A percentile compares a stretch with the other conserved stretches of the same genome.
Evolutionary conservation across 2,329 filamentous ascomycete genomes (phyloP).

Genomic region (Pseudocercospora crystallina): DNA sequence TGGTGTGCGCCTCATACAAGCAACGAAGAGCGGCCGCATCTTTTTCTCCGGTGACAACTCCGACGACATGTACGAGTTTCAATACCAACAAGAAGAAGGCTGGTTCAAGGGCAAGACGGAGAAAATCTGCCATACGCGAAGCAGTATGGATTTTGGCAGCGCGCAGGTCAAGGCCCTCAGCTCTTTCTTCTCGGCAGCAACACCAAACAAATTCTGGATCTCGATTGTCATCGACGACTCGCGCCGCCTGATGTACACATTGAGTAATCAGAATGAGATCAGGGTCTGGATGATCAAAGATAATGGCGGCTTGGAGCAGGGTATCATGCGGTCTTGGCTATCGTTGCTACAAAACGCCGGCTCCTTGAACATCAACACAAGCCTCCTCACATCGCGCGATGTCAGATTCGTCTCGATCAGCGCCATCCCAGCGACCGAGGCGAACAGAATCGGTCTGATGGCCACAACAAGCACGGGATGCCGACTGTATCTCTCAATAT

Average conservation of each 20-base stretch:
- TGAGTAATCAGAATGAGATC: conserved; percentile 85
- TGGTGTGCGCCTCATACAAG: conserved; percentile 70
- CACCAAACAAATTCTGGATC: conserved; percentile 60
- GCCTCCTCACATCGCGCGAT: conserved; percentile 65
- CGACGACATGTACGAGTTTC: conserved; percentile 89
- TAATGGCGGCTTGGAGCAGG: conserved; percentile 57
- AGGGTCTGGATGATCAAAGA: conserved; percentile 83
- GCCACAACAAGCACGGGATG: conserved; percentile 88
- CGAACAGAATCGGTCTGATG: conserved; percentile 82
- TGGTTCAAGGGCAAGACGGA: conserved; percentile 95
- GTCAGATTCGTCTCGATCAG: conserved; percentile 81
- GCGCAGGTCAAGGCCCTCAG: conserved; percentile 38
- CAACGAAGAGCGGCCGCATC: conserved; percentile 79
- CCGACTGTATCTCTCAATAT: conserved; percentile 87
- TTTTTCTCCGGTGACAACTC: conserved; percentile 83
- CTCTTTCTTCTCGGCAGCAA: conserved; percentile 34
- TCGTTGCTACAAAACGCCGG: conserved; percentile 69
- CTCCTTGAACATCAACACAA: conserved; percentile 74
- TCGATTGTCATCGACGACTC: conserved; percentile 88
- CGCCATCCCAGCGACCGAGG: conserved; percentile 75
- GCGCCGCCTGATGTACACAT: conserved; percentile 82
- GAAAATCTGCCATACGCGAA: conserved; percentile 58
- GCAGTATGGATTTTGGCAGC: conserved; percentile 41
- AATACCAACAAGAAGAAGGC: conserved; percentile 93
- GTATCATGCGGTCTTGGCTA: conserved; percentile 55